These are phyloP conservation scores for Lentinula detonsa DNA, from an alignment of 768 basidiomycete genomes.

Conservation along the genomic window DNA sequence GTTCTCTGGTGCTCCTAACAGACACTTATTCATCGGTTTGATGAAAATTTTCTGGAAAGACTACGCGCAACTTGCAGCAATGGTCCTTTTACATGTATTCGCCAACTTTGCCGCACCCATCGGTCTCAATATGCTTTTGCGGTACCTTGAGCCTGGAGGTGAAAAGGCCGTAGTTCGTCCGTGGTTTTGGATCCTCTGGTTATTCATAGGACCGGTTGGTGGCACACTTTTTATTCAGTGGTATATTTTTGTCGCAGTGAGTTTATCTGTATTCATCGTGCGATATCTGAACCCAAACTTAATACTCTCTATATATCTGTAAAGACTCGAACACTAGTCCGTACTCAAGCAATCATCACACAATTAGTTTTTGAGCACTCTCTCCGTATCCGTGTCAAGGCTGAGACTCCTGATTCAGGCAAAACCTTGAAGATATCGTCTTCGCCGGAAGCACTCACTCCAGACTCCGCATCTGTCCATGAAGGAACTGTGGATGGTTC, in stretches of 20 bases:
- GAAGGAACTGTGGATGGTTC: slow-evolving; percentile 5
- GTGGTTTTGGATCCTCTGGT: slow-evolving; percentile 60
- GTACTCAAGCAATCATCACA: slow-evolving; percentile 39
- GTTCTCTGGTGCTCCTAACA: slow-evolving; percentile 28
- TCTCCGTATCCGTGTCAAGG: slow-evolving; percentile 59
- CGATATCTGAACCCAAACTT: background rate
- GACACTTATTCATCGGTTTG: slow-evolving; percentile 43
- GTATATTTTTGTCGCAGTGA: slow-evolving; percentile 47
- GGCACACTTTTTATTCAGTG: slow-evolving; percentile 42
- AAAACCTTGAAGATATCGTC: background rate
- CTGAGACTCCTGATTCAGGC: slow-evolving; percentile 21
- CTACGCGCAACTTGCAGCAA: slow-evolving; percentile 21
- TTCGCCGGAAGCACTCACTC: slow-evolving; percentile 1
- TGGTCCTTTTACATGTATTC: slow-evolving; percentile 20
- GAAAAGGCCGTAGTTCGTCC: slow-evolving; percentile 43
- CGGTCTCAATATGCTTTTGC: slow-evolving; percentile 33
- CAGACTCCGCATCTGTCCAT: background rate
- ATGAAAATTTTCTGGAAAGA: slow-evolving; percentile 30
- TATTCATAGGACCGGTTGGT: slow-evolving; percentile 42
- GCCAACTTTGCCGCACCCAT: slow-evolving; percentile 29
- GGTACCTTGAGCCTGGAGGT: slow-evolving; percentile 48
- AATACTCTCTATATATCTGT: background rate
- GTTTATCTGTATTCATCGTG: slow-evolving; percentile 10
- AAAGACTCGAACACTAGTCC: slow-evolving; percentile 35
- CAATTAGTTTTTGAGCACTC: slow-evolving; percentile 39